phyloP scores from a whole-genome alignment of 2,329 filamentous ascomycete species.

The Cucurbitaria berberidis region DNA sequence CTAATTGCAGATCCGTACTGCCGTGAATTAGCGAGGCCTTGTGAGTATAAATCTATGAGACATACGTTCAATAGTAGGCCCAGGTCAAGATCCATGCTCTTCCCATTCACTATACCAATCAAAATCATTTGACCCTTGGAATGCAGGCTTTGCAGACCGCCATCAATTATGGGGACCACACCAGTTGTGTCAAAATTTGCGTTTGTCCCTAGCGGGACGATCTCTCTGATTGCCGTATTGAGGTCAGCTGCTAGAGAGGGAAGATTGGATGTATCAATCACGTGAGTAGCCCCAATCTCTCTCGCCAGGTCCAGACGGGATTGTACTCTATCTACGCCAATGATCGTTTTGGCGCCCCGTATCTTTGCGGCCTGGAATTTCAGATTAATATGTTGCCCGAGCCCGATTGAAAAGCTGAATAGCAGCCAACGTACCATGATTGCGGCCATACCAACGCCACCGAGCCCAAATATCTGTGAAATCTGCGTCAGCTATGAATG shows the following conservation, averaged over 20 bases:
- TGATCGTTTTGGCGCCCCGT: constrained; percentile 42
- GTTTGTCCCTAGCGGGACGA: constrained; percentile 50
- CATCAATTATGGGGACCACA: constrained; percentile 51
- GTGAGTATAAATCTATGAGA: neutral
- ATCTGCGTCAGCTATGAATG: neutral
- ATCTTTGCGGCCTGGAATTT: constrained; percentile 53
- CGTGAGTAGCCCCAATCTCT: constrained; percentile 49
- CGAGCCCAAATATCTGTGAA: constrained; percentile 47
- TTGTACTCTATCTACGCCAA: constrained; percentile 47
- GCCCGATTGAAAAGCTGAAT: neutral
- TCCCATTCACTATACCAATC: constrained; percentile 57
- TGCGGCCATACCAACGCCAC: constrained; percentile 56
- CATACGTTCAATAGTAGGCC: constrained; percentile 53
- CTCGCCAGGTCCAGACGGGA: constrained; percentile 46
- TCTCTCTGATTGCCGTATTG: constrained; percentile 43
- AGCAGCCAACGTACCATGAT: constrained; percentile 45
- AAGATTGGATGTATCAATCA: constrained; percentile 42
- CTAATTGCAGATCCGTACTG: constrained; percentile 55
- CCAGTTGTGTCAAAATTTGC: constrained; percentile 61
- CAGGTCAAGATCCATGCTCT: constrained; percentile 53
- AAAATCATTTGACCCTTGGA: constrained; percentile 58
- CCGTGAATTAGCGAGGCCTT: neutral
- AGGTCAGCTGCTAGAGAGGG: constrained; percentile 27
- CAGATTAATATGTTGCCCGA: neutral
- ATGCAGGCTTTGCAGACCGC: constrained; percentile 52